Conservation (phyloP, 257 asterid genomes). For the Forsythia suspensa region DNA sequence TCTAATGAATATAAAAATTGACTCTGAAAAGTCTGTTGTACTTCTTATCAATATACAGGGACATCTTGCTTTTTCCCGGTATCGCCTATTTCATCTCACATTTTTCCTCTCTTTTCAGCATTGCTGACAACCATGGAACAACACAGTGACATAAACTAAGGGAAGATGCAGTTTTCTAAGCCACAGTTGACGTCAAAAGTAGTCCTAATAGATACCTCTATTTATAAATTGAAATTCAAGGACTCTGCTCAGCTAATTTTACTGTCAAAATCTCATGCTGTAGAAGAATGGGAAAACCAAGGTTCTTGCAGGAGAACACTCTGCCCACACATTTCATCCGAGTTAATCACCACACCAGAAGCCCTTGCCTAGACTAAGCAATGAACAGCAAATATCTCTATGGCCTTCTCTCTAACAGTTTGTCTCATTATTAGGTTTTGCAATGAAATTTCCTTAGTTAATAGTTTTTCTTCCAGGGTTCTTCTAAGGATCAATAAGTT, state of each 20-base stretch:
- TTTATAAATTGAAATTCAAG: not conserved
- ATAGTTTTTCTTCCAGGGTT: not conserved
- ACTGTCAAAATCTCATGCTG: not conserved
- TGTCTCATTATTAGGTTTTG: not conserved
- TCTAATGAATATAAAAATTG: too few relatives aligned
- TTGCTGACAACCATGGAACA: not conserved
- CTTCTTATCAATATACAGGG: too few relatives aligned
- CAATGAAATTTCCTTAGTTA: not conserved
- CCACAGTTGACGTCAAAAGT: not conserved
- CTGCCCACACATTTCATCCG: not conserved
- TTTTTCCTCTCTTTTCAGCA: not conserved
- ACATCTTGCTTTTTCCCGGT: too few relatives aligned
- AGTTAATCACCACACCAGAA: not conserved
- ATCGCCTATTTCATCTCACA: not conserved
- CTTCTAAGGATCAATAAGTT: not conserved
- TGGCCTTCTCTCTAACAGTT: not conserved
- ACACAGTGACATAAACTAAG: not conserved
- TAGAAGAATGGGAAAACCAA: not conserved
- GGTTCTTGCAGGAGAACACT: not conserved
- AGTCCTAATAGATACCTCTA: not conserved
- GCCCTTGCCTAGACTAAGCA: not conserved
- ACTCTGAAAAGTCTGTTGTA: too few relatives aligned
- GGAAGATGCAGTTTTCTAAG: not conserved
- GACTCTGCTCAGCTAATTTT: not conserved
- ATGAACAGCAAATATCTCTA: not conserved